These are phyloP conservation scores for Jamesozyma jinghongensis DNA, from an alignment of 805 yeast genomes.

Conservation along the genomic window DNA sequence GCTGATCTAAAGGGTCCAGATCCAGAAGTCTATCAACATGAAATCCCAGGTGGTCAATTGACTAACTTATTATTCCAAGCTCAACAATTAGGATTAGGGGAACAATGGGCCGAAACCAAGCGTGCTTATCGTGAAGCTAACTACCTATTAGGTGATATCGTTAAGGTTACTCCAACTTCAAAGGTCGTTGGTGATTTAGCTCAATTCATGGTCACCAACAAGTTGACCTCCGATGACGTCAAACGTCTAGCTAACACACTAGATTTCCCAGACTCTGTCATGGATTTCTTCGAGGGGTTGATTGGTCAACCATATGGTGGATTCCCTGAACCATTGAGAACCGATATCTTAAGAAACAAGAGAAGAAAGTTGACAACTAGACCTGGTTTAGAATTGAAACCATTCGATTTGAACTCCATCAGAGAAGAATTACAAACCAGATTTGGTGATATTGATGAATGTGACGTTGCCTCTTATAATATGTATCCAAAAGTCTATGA, in stretches of 20 bases:
- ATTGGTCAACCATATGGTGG: slow-evolving; percentile 99
- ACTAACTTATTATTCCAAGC: slow-evolving; percentile 98
- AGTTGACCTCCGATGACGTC: slow-evolving; percentile 78
- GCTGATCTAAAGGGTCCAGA: slow-evolving; percentile 99
- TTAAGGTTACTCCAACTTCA: slow-evolving; percentile 98
- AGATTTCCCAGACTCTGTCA: slow-evolving; percentile 97
- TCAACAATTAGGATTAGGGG: slow-evolving; percentile 95
- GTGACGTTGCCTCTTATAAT: slow-evolving; percentile 88
- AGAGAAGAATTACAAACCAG: slow-evolving; percentile 65
- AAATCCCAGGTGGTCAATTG: slow-evolving; percentile 99
- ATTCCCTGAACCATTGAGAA: slow-evolving; percentile 97
- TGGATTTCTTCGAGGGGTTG: slow-evolving; percentile 97
- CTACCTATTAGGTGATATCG: slow-evolving; percentile 85
- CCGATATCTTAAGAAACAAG: slow-evolving; percentile 83
- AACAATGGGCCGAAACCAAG: slow-evolving; percentile 94
- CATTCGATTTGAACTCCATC: slow-evolving; percentile 67
- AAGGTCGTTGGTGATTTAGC: slow-evolving; percentile 99
- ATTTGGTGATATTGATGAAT: slow-evolving; percentile 73
- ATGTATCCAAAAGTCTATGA: slow-evolving; percentile 99
- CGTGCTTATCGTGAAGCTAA: slow-evolving; percentile 90
- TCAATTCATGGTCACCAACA: slow-evolving; percentile 98
- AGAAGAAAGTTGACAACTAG: slow-evolving; percentile 81
- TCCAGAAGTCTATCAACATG: slow-evolving; percentile 97
- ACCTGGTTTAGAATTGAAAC: slow-evolving; percentile 86
- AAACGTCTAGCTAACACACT: slow-evolving; percentile 76